Percentiles rank a stretch among this genome's conserved stretches.
Conservation (phyloP, 306 rosid genomes). For the Boehmeria nivea region DNA sequence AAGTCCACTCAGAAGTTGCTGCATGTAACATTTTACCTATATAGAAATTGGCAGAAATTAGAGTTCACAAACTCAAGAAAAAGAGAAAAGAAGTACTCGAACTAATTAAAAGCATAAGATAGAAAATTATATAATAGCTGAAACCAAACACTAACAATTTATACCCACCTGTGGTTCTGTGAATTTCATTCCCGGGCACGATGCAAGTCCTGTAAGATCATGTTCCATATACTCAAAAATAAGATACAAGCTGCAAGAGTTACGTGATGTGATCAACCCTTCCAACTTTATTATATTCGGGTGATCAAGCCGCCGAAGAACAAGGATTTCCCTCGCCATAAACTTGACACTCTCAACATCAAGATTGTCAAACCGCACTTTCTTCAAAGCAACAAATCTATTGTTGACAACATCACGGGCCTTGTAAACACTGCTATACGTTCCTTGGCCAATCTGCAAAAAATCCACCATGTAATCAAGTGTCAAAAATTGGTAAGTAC, state of each 20-base stretch:
- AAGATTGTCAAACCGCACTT: slow-evolving; percentile 82
- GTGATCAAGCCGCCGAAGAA: slow-evolving; percentile 89
- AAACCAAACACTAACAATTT: slow-evolving; percentile 4
- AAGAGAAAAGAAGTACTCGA: slow-evolving; percentile 10
- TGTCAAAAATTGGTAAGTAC: slow-evolving; percentile 8
- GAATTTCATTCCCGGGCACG: slow-evolving; percentile 61
- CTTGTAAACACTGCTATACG: slow-evolving; percentile 87
- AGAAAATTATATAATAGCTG: background rate
- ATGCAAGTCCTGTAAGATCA: slow-evolving; percentile 88
- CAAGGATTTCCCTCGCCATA: slow-evolving; percentile 90
- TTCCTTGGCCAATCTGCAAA: slow-evolving; percentile 95
- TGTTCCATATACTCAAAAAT: slow-evolving; percentile 94
- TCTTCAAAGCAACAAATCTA: slow-evolving; percentile 77
- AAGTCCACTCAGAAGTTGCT: slow-evolving; percentile 86
- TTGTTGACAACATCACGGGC: slow-evolving; percentile 63
- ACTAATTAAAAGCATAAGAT: no score
- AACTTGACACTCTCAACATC: slow-evolving; percentile 89
- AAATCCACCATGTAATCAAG: slow-evolving; percentile 19
- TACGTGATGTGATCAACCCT: slow-evolving; percentile 72
- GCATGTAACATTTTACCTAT: slow-evolving; percentile 86
- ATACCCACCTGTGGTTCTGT: slow-evolving; percentile 79
- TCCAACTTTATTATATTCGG: slow-evolving; percentile 83
- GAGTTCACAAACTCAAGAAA: slow-evolving; percentile 19
- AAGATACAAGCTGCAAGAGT: slow-evolving; percentile 83
- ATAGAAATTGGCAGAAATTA: slow-evolving; percentile 21